Evolutionary conservation across 768 basidiomycete genomes (phyloP).

Genomic region (Auricularia sp.): DNA sequence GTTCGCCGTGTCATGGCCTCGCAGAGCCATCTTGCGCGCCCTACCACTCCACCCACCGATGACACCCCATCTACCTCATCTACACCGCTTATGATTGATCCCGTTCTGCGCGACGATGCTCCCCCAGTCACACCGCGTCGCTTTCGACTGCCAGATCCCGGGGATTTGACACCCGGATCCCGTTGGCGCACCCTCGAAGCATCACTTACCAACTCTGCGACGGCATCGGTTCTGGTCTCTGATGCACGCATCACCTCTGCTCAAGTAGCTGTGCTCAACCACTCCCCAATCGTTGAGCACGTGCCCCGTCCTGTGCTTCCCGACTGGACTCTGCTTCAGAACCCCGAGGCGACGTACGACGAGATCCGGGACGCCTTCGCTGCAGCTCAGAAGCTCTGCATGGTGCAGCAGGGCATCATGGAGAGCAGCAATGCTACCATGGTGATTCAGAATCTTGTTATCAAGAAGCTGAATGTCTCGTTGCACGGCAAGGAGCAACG

Average conservation of each 20-base stretch:
- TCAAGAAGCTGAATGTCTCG: constrained; percentile 11
- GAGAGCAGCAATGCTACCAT: constrained; percentile 13
- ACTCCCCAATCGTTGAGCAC: constrained; percentile 8
- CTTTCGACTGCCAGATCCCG: not conserved
- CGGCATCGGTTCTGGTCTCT: constrained; percentile 18
- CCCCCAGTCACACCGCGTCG: not conserved
- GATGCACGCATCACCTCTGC: constrained; percentile 9
- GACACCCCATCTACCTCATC: not conserved
- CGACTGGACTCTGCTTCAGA: constrained; percentile 9
- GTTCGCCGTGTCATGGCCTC: not conserved
- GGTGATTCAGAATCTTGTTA: constrained; percentile 13
- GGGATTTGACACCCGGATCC: not conserved
- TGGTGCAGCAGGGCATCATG: constrained; percentile 9
- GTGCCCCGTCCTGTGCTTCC: constrained; percentile 4
- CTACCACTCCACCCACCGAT: not conserved
- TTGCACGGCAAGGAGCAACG: constrained; percentile 12
- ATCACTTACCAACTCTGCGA: constrained; percentile 7
- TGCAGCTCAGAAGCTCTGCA: constrained; percentile 7
- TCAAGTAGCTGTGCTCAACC: not conserved
- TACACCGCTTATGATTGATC: not conserved
- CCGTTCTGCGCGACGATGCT: not conserved
- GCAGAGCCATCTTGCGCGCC: no score
- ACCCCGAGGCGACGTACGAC: not conserved
- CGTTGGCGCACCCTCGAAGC: not conserved
- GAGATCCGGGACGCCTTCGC: constrained; percentile 7